Base-by-base conservation (phyloP, 2,329 filamentous ascomycete species). In the Pyrenophora teres region DNA sequence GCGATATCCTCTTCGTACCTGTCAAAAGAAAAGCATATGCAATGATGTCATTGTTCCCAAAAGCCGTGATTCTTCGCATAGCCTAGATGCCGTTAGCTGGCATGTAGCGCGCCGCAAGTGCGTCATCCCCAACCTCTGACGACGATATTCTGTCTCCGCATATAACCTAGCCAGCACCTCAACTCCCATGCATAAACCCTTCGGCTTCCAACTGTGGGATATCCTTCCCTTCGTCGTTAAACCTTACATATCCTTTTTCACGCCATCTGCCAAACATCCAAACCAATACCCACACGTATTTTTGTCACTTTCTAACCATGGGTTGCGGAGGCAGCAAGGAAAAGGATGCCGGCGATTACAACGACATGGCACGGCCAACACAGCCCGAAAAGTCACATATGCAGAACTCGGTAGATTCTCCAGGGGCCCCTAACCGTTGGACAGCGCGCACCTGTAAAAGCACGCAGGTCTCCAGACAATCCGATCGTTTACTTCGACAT, bases 401-500 rank as follows among this genome's bases (percentile, higher is more conserved):
- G 9, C 21, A 35, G 27, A 38, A 21, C 2, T 32, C 27, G 10
- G 27, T 12, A 13, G 9, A 4, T 30, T 30, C 36, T 8, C 33
- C 36, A 45, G 19, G 27, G 27, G 21, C 19, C 39, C 8, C 25
- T 35, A 8, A 16, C 32, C 3, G 43, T 31, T 35, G 37, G 37
- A 5, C 30, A 40, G 35, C 30, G 48, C 1, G 40, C 39, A 1
- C 42, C 50, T 10, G 57, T 46, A 5, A 57, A 57, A 18, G 23
- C 45, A 8, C 37, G 44, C 16, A 37, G 51, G 13, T 52, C 56
- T 36, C 48, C 49, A 10, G 50, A 57, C 6, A 62, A 62, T 31
- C 59, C 59, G 3, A 27, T 62, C 13, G 56, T 62, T 1, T 62
- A 57, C 40, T 62, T 62, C 21, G 59, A 62, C 18, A 50, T 62